Base-by-base conservation (phyloP, 2,329 filamentous ascomycete genomes). In the Diaporthe helianthi region DNA sequence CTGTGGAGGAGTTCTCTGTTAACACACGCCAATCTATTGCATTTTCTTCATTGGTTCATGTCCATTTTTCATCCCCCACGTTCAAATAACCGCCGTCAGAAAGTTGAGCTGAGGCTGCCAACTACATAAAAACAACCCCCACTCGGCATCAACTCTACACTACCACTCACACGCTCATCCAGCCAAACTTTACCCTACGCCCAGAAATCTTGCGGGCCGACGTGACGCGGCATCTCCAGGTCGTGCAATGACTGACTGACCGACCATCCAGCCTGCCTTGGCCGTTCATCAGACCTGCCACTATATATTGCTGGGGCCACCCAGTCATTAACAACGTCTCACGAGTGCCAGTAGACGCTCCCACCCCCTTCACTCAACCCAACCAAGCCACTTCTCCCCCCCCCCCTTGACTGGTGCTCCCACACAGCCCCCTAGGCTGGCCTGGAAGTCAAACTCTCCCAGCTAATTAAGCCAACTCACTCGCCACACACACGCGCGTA, bases 351-450 rank as follows among this genome's bases (percentile, higher is more conserved):
- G 33, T 47, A 61, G 47, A 61, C 58, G 58, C 41, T n/a, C 41
- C 41, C 29, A 47, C 26, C 12, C 55, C 58, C n/a, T 17, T 33
- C 29, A 26, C 24, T 58, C 55, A 29, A 47, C 22, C n/a, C 41
- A 61, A 33, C 44, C 58, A 33, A 36, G 44, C 58, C 58, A 49
- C 44, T n/a, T n/a, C n/a, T n/a, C 36, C 8, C 6, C 31, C 3
- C 8, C 31, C 58, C 58, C 58, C 58, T 63, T 63, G 58, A 63
- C 49, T 63, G 58, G 58, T 63, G 44, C 58, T 63, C 44, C 58
- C 44, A 36, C 58, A 63, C 58, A 63, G 58, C 58, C 58, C 58
- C 58, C 58, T 63, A 49, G 58, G 58, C 58, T 63, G 58, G 58
- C 26, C 29, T 44, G 19, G 49, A 63, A 63, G 44, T 63, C 58